phyloP scores from a whole-genome alignment of 2,329 filamentous ascomycete genomes.

The Plenodomus biglobosus region DNA sequence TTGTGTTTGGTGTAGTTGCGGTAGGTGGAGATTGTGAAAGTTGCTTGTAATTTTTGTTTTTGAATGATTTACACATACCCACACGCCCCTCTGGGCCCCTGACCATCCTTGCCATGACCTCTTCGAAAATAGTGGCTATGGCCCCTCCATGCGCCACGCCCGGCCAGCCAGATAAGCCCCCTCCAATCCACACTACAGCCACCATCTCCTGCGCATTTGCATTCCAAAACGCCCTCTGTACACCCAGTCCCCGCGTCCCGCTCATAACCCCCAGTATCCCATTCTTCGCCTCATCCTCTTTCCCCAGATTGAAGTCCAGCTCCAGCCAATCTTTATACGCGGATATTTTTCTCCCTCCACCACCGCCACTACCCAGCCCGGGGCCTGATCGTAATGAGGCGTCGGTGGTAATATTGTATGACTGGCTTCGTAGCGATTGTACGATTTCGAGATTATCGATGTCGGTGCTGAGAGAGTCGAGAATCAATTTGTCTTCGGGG shows the following conservation, averaged over 20 bases:
- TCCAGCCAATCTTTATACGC: conserved; percentile 34
- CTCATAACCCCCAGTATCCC: conserved; percentile 34
- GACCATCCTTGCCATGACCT: conserved; percentile 67
- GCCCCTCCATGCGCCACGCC: conserved; percentile 70
- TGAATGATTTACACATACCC: conserved; percentile 21
- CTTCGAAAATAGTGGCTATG: conserved; percentile 68
- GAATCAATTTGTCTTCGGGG: conserved; percentile 30
- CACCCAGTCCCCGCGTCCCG: conserved; percentile 48
- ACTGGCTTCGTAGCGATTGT: conserved; percentile 33
- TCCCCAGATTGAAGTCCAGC: conserved; percentile 30
- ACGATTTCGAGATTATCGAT: conserved; percentile 39
- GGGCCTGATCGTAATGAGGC: conserved; percentile 21
- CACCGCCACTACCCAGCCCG: conserved; percentile 1
- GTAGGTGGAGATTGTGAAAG: no score
- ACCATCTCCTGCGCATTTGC: conserved; percentile 58
- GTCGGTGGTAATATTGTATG: conserved; percentile 27
- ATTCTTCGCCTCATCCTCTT: conserved; percentile 18
- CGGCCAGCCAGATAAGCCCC: conserved; percentile 69
- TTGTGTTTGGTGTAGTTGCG: no score
- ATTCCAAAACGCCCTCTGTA: conserved; percentile 67
- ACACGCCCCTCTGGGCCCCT: conserved; percentile 51
- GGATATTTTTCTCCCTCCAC: conserved; percentile 9
- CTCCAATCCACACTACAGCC: conserved; percentile 68
- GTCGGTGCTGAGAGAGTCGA: conserved; percentile 28
- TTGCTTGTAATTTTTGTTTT: no score